A percentile compares a stretch with the other conserved stretches of the same genome.
Conservation (phyloP, 116 monocot species). For the Cymodocea nodosa region DNA sequence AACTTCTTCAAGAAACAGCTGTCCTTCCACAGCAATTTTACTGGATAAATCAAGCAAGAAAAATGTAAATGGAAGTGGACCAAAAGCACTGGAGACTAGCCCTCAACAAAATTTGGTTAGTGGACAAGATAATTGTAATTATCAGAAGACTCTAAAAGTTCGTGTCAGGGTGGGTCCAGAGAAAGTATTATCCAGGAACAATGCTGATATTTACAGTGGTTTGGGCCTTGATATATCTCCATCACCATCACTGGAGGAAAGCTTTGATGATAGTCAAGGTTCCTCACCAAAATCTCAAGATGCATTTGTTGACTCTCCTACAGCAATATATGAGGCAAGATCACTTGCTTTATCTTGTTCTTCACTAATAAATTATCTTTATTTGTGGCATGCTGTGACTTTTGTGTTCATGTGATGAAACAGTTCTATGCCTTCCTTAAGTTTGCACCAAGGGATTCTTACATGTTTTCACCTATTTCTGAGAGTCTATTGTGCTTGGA, state of each 20-base stretch:
- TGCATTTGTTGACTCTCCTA: conserved; percentile 52
- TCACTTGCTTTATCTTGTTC: background rate
- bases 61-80: conserved; percentile 5
- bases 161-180: conserved; percentile 80
- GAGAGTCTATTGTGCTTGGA: conserved; percentile 25
- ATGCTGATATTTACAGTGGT: conserved; percentile 76
- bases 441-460: conserved; percentile 32
- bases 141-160: conserved; percentile 63
- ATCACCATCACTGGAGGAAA: conserved; percentile 54
- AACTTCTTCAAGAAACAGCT: conserved; percentile 16
- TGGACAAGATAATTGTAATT: conserved; percentile 17
- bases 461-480: conserved; percentile 61
- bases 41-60: conserved; percentile 23
- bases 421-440: conserved; percentile 11
- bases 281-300: conserved; percentile 25
- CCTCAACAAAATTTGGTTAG: conserved; percentile 23
- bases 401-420: conserved; percentile 16
- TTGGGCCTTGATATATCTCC: conserved; percentile 81
- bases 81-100: conserved; percentile 10
- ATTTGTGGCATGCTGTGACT: background rate
- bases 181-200: conserved; percentile 33
- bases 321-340: conserved; percentile 56
- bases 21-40: conserved; percentile 9
- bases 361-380: conserved; percentile 1
- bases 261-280: conserved; percentile 32